Evolutionary conservation across 805 yeast genomes (phyloP).

Genomic region (Kazachstania martiniae): DNA sequence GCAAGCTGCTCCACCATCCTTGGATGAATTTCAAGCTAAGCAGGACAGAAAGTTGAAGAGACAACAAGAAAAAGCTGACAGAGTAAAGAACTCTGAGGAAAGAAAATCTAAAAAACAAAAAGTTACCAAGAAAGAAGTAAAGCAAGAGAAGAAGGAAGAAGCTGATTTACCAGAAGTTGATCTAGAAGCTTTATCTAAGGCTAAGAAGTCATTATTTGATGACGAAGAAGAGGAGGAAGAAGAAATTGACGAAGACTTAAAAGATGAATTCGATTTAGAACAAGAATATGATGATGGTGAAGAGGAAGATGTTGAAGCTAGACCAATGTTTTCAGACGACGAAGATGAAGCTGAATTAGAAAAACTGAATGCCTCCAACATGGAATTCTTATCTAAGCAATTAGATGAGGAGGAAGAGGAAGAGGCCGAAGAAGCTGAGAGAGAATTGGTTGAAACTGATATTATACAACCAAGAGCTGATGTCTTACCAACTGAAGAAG

Average conservation of each 20-base stretch:
- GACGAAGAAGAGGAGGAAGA: slow-evolving; percentile 35
- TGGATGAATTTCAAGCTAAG: slow-evolving; percentile 68
- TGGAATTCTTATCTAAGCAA: slow-evolving; percentile 65
- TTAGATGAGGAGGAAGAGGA: slow-evolving; percentile 50
- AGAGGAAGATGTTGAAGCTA: slow-evolving; percentile 29
- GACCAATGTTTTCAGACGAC: slow-evolving; percentile 77
- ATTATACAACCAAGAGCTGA: slow-evolving; percentile 61
- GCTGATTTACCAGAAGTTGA: slow-evolving; percentile 56
- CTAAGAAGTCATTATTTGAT: slow-evolving; percentile 68
- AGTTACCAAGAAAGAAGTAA: slow-evolving; percentile 2
- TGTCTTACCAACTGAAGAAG: slow-evolving; percentile 61
- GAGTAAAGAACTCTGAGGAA: slow-evolving; percentile 5
- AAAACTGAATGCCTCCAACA: slow-evolving; percentile 64
- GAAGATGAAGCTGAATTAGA: slow-evolving; percentile 57
- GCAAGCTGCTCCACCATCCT: slow-evolving; percentile 85
- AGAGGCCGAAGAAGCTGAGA: slow-evolving; percentile 54
- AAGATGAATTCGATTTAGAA: slow-evolving; percentile 49
- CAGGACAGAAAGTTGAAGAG: slow-evolving; percentile 30
- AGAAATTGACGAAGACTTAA: slow-evolving; percentile 20
- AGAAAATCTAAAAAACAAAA: slow-evolving; percentile 8
- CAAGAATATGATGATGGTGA: slow-evolving; percentile 39
- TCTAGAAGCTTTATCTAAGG: slow-evolving; percentile 51
- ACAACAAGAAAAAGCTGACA: slow-evolving; percentile 25
- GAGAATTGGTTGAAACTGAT: slow-evolving; percentile 48
- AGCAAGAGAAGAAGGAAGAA: slow-evolving; percentile 12